Conservation (phyloP, 202 grass and related monocot species). For the Musa balbisiana region DNA sequence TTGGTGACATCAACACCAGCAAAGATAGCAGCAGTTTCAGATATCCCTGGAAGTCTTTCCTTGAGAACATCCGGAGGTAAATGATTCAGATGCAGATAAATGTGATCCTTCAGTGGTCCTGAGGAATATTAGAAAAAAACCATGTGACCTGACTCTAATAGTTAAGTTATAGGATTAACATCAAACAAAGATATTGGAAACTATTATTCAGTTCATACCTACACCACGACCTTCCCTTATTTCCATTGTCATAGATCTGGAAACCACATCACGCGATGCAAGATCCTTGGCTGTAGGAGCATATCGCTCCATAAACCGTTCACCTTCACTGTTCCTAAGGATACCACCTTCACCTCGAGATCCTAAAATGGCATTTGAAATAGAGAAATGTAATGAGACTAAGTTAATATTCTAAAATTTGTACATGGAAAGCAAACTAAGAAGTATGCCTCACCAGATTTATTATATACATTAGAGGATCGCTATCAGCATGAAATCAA, state of each 20-base stretch:
- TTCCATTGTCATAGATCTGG: conserved; percentile 68
- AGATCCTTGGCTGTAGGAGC: conserved; percentile 67
- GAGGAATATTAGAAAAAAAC: conserved; percentile 12
- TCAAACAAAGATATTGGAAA: background rate
- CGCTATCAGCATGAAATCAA: background rate
- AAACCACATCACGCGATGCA: conserved; percentile 64
- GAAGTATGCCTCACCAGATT: background rate
- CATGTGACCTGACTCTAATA: background rate
- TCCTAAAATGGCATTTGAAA: conserved; percentile 18
- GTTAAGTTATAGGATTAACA: background rate
- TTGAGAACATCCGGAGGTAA: conserved; percentile 56
- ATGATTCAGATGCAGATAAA: conserved; percentile 56
- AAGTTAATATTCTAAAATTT: background rate
- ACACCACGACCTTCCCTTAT: conserved; percentile 66
- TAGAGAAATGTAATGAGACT: no score
- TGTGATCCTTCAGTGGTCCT: conserved; percentile 57
- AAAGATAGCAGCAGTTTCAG: conserved; percentile 72
- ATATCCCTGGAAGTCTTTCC: conserved; percentile 65
- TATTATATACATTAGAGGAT: background rate
- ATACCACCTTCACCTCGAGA: conserved; percentile 73
- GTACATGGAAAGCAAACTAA: background rate
- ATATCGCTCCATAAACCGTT: conserved; percentile 62
- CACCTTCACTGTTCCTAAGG: conserved; percentile 59
- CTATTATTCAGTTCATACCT: conserved; percentile 22
- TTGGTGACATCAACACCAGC: conserved; percentile 68